Evolutionary conservation across 306 rosid genomes (phyloP), one percentile per base, ranked within the genome.

Genomic region (Malus orientalis): DNA sequence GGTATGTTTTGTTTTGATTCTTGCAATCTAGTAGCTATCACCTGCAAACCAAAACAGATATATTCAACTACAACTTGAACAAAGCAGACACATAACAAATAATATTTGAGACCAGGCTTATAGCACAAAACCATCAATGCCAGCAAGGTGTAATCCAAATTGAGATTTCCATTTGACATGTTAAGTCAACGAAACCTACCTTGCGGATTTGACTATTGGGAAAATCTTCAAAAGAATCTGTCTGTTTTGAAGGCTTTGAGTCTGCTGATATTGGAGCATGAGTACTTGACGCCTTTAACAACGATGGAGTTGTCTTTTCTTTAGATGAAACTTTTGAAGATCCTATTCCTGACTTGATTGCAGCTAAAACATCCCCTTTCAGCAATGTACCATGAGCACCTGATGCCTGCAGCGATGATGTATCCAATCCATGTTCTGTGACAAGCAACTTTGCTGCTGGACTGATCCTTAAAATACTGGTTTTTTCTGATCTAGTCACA

Each of bases 161-260:
- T 15, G 55, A 49, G 16, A 49, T 49, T 49, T 49, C 6, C 20
- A 49, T 13, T 49, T 49, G 55, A 49, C 55, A 49, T 4, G 55
- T 49, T 4, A 15, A 74, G 55, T 81, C 33, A 67, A 75, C 10
- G 20, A 82, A 70, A 67, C 76, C 40, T 82, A 92, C 99, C 96
- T 95, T 95, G 73, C 97, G 97, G 80, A 95, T 92, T 84, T 90
- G 97, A 84, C 89, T 92, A 81, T 95, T 95, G 55, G 96, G 93
- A 22, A 90, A 85, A 88, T 95, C 97, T 84, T 86, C 97, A 86
- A 84, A 95, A 67, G 90, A 79, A 84, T 88, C 93, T 68, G 82
- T 47, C 78, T 84, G 91, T 83, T 90, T 81, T 59, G 55, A 23
- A 79, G 92, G 80, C 66, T 72, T 89, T 54, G 89, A 80, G 62